A percentile compares a stretch with the other conserved stretches of the same genome.
These are phyloP conservation scores for Naganishia onofrii DNA, from an alignment of 768 basidiomycete genomes.

Conservation along the genomic window DNA sequence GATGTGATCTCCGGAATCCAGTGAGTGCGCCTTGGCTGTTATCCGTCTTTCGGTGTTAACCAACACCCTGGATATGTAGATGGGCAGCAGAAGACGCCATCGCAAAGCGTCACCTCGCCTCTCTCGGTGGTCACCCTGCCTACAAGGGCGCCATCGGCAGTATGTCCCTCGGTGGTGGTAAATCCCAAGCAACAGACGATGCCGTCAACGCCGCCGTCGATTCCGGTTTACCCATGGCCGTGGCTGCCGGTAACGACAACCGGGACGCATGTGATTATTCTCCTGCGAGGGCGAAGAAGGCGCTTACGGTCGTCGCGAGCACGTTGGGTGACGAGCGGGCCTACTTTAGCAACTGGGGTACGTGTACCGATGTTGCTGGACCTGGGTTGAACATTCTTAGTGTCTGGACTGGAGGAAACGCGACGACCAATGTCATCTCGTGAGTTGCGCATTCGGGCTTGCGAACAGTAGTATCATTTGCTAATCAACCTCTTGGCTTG, in stretches of 20 bases:
- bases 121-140: conserved; percentile 66
- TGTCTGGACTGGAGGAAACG: conserved; percentile 69
- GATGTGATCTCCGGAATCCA: conserved; percentile 83
- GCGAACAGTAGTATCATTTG: neutral
- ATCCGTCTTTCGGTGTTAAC: neutral
- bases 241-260: conserved; percentile 86
- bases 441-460: neutral
- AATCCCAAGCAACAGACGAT: conserved; percentile 76
- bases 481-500: conserved; percentile 1
- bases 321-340: conserved; percentile 54
- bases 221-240: conserved; percentile 86
- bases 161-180: conserved; percentile 97
- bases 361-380: conserved; percentile 88
- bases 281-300: conserved; percentile 81
- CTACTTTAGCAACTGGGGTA: conserved; percentile 80
- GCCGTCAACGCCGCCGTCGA: conserved; percentile 82
- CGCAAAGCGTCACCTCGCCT: conserved; percentile 64
- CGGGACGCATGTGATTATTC: conserved; percentile 89
- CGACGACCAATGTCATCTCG: conserved; percentile 68
- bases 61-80: conserved; percentile 30
- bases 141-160: conserved; percentile 78
- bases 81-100: conserved; percentile 64
- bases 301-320: conserved; percentile 89
- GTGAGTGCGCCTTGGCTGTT: conserved; percentile 40
- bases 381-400: conserved; percentile 88